Evolutionary conservation across 352 stramenopile species (phyloP), one percentile per base, ranked within the genome.

Genomic region (Phytophthora pluvialis): DNA sequence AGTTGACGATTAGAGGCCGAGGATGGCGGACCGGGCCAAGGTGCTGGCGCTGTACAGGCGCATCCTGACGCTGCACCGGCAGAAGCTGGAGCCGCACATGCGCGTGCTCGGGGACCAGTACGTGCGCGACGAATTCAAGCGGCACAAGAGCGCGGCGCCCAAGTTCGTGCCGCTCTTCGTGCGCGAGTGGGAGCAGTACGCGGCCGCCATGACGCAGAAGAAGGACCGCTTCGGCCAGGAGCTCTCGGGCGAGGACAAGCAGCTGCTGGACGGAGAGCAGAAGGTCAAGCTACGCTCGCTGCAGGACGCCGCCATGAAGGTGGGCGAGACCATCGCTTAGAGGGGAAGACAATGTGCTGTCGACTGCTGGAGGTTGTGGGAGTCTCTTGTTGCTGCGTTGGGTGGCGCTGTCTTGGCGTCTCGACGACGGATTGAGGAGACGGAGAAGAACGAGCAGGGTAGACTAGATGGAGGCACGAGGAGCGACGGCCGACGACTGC

Each of bases 91-190:
- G 61, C 81, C 86, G 35, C 83, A 88, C 43, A 94, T 96, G 86
- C 86, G 88, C 54, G 60, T 94, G 25, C 83, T 96, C 0, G 88
- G 88, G 16, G 84, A 96, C 67, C 71, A 89, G 52, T 96, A 96
- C 59, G 83, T 96, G 29, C 76, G 83, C 36, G 88, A 95, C 63
- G 88, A 95, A 54, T 95, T 95, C 72, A 83, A 88, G 68, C 76
- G 82, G 11, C 88, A 95, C 74, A 94, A 94, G 77, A 74, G 77
- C 47, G 86, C 84, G 5, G 77, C 81, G 47, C 49, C 74, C 45
- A 89, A 94, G 65, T 95, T 93, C 51, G 82, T 95, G 45, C 71
- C 77, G 66, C 75, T 80, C 25, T 95, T 95, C 46, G 45, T 94
- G 61, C 69, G 62, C 29, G 88, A 95, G 63, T 95, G 88, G 88